Evolutionary conservation across 345 rosid species (phyloP), one percentile per base, ranked within the genome.

Genomic region (Abelmoschus esculentus): DNA sequence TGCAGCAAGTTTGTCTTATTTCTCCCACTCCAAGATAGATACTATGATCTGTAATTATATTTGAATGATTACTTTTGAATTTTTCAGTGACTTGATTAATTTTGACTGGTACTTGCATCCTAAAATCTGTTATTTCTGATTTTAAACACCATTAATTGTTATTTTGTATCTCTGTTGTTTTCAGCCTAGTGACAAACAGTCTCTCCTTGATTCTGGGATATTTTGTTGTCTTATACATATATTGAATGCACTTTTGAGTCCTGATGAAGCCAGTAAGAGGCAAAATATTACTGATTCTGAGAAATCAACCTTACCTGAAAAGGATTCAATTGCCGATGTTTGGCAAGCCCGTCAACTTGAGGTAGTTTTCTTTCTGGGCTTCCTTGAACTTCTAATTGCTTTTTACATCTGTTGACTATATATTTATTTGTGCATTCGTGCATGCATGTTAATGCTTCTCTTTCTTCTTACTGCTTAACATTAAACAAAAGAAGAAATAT

Each of bases 151-250:
- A 46, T 56, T 67, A 28, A 40, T 47, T n/a, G 28, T 29, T 47
- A 61, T 28, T 70, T 22, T 54, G 17, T 53, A 8, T 18, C 10
- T 68, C 62, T 75, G 55, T 79, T 70, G 15, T 76, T 76, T 83
- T 79, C 96, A 96, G 99, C 92, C 96, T 44, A 82, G 84, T 71
- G 99, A 96, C 79, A 89, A 92, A 79, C 99, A 96, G 69, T 90
- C 99, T 67, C 91, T 96, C 54, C 89, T 96, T 72, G 99, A 96
- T 84, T 96, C 99, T 84, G 99, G 98, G 81, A 92, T 96, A 81
- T 84, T 92, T 22, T 90, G 97, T 75, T 96, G 99, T 82, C 95
- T 96, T 75, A 85, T 96, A 83, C 96, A 87, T 32, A 71, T 90
- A 75, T 86, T 96, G 73, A 86, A 76, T 83, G 83, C 90, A 65